Base-by-base conservation (phyloP, 1,284 basidiomycete species). In the Cryptococcus hybrid region DNA sequence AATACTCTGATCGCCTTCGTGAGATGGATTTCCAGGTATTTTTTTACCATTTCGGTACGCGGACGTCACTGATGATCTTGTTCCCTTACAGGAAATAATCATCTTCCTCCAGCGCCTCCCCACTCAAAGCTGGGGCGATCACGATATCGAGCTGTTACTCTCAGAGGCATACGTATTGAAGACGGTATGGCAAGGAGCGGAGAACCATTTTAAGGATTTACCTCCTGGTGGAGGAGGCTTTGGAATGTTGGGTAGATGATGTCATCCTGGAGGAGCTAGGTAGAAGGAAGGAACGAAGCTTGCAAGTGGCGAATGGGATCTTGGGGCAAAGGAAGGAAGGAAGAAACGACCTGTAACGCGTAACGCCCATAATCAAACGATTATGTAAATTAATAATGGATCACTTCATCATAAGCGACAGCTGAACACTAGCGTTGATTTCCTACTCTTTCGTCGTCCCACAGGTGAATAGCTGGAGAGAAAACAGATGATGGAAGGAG, bases 31-130 rank as follows among this genome's bases (percentile, higher is more conserved):
- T 97, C 70, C 94, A 97, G 84, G 93, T 90, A 62, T 56, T 81
- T 71, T 6, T 34, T 7, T 47, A 34, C 51, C 39, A 15, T 51
- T 8, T 47, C 7, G 3, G 7, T 8, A 30, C 12, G 30, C 48
- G 15, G 51, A 44, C 35, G 24, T 11, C 45, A 9, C 30, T 51
- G 9, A 15, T 50, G 36, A 55, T 40, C n/a, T 18, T 11, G 18
- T 34, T 3, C 11, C 12, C 34, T 49, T 39, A 3, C 64, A 95
- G 91, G 92, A 92, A 52, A 96, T 98, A 76, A 99, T 99, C 77
- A 98, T 99, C 89, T 99, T 97, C 80, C 82, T 99, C 3, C 95
- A 99, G 78, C 91, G 90, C 3, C 83, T 97, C 4, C 95, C 96
- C 7, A 99, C 95, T 2, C 90, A 95, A 69, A 84, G 85, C 52